Base-by-base conservation (phyloP, 129 eudicot species). In the Lonicera japonica region DNA sequence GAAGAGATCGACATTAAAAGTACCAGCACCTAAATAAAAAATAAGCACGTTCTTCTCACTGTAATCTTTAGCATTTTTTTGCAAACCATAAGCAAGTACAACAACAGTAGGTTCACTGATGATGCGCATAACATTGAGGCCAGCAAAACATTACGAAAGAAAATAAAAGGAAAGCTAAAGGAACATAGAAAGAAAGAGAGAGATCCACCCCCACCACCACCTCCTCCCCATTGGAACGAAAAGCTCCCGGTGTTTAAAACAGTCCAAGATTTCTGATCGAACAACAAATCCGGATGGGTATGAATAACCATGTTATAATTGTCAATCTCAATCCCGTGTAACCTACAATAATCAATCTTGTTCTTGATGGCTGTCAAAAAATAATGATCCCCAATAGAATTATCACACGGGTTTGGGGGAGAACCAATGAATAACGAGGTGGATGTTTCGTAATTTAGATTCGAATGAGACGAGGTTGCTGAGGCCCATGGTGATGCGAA, bases 261-360 rank as follows among this genome's bases (percentile, higher is more conserved):
- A 67, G 87, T 91, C 97, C 97, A 91, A 14, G 90, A 81, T 25
- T 91, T 91, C 64, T 91, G 75, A 63, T 91, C 66, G 10, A 81
- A 91, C 63, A 91, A 73, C 79, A 91, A 76, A 82, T 86, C 97
- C 0, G 86, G 87, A 51, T 87, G 87, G 7, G 95, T 95, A 64
- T 91, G 97, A 45, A 91, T 87, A 25, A 91, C 86, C 80, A 91
- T 34, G 56, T 91, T 87, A 45, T 77, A 66, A 11, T 75, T 75
- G 21, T 84, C 83, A 45, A 91, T 91, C 67, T 91, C 97, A 70
- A 91, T 91, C 61, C 95, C 97, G n/a, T n/a, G n/a, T n/a, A n/a
- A n/a, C n/a, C n/a, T n/a, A n/a, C n/a, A n/a, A n/a, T n/a, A n/a
- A n/a, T n/a, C n/a, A n/a, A n/a, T n/a, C n/a, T n/a, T n/a, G n/a